Base-by-base conservation (phyloP, 2,329 filamentous ascomycete genomes). In the Ophiostoma himal-ulmi region DNA sequence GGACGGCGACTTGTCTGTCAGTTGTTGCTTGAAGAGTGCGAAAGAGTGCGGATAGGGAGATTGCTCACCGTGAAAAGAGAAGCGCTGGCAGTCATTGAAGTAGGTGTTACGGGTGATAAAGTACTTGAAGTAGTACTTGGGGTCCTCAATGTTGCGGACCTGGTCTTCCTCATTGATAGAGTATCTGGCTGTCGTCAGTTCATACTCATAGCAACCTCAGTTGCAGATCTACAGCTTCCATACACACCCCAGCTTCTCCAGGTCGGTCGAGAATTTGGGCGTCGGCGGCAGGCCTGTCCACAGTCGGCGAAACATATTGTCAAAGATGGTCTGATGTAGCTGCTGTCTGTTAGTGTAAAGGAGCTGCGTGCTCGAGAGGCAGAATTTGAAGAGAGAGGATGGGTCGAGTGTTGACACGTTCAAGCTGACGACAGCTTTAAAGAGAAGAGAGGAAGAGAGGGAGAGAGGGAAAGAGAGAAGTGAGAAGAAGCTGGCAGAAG, bases 121-220 rank as follows among this genome's bases (percentile, higher is more conserved):
- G 83, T 85, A 97, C 74, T 91, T 86, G 82, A 92, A 96, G 76
- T 89, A 89, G 74, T 85, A 82, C 37, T 89, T 84, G 0, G 90
- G 88, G 48, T 92, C 81, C 30, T 85, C 81, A 70, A 91, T 89
- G 72, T 84, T 88, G 67, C 91, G 88, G 72, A 97, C 86, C 76
- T 94, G 88, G 74, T 94, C 71, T 0, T 88, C 79, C 0, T 89
- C 84, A 74, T 92, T 93, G 80, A 96, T 80, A 77, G 92, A 94
- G 79, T 93, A 96, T 62, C 92, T 94, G 52, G 20, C 17, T 11
- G 14, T 7, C 3, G 41, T 54, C 26, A 69, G 52, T 69, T 11
- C 10, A 3, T 26, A 8, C 30, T 5, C 4, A n/a, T 6, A 8
- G 4, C 22, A 22, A n/a, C n/a, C n/a, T 60, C 2, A 60, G 13